Evolutionary conservation across 139 green algal genomes (phyloP).

Genomic region (Desmodesmus armatus): DNA sequence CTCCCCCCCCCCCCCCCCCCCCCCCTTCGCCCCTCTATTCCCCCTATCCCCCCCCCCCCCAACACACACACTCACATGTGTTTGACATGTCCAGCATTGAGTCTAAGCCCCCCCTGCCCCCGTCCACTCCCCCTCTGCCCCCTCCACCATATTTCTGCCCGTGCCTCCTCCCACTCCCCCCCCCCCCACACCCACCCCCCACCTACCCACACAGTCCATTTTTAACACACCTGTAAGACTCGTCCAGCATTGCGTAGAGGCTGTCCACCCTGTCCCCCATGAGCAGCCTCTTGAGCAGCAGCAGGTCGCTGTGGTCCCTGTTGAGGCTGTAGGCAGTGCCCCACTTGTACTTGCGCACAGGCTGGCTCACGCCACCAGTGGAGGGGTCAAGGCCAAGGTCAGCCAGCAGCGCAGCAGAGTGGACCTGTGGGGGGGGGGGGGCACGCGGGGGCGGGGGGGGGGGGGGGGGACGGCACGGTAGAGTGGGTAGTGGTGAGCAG

Average conservation of each 20-base stretch:
- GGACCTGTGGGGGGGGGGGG: no score
- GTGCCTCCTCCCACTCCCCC: no score
- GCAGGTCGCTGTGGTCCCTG: slow-evolving; percentile 57
- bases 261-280: slow-evolving; percentile 32
- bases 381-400: slow-evolving; percentile 25
- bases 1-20: no score
- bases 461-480: no score
- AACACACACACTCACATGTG: not conserved
- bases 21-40: no score
- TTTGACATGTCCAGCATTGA: not conserved
- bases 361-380: slow-evolving; percentile 31
- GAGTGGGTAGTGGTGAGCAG: no score
- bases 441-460: no score
- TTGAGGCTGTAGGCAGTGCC: slow-evolving; percentile 55
- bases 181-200: no score
- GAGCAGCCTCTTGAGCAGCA: slow-evolving; percentile 49
- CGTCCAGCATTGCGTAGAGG: slow-evolving; percentile 42
- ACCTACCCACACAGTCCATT: no score
- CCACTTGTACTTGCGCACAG: slow-evolving; percentile 45
- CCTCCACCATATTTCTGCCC: no score
- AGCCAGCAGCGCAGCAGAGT: not conserved
- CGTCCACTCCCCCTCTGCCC: no score
- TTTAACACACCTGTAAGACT: slow-evolving; percentile 29
- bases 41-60: no score
- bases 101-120: not conserved